Base-by-base conservation (phyloP, 1,284 basidiomycete genomes). In the Ustilago bromivora region DNA sequence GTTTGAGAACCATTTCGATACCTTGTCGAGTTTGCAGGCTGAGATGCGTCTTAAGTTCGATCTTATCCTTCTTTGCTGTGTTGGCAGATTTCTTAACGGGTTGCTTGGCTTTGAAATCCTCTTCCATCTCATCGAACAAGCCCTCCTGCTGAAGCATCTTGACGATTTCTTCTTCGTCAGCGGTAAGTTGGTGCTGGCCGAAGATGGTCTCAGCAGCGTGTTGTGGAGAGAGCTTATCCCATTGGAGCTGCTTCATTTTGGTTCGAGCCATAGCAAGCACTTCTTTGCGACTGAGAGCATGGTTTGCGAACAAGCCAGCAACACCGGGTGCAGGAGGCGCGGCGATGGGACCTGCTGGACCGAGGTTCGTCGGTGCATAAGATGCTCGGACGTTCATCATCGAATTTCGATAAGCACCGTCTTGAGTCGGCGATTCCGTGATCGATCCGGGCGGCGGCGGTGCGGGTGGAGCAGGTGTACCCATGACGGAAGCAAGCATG, bases 211-310 rank as follows among this genome's bases (percentile, higher is more conserved):
- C 83, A 13, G 84, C 82, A 1, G 84, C 84, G 61, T 86, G 84
- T 52, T 85, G 82, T 3, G 84, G 78, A 31, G 82, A 79, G 9
- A 86, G 80, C 86, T 98, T 99, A 86, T 99, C 96, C 96, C 97
- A 99, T 85, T 99, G 96, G 56, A 99, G 89, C 87, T 98, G 95
- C 87, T 98, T 98, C 93, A 98, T 96, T 88, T 95, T 95, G 58
- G 91, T 92, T 70, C 90, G 91, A 1, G 96, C 94, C 57, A 93
- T 92, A 60, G 95, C 90, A 1, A 91, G 88, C 79, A 98, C 91
- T 82, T 94, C 94, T 87, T 98, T 98, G 59, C 95, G 80, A 36
- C 62, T 79, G 15, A 79, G 61, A 35, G 74, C 69, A 32, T 74
- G 70, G n/a, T 71, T 64, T 46, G 66, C 76, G 31, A 83, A 78